These are phyloP conservation scores for Stephanodiscus triporus DNA, from an alignment of 108 stramenopile genomes.

Conservation along the genomic window DNA sequence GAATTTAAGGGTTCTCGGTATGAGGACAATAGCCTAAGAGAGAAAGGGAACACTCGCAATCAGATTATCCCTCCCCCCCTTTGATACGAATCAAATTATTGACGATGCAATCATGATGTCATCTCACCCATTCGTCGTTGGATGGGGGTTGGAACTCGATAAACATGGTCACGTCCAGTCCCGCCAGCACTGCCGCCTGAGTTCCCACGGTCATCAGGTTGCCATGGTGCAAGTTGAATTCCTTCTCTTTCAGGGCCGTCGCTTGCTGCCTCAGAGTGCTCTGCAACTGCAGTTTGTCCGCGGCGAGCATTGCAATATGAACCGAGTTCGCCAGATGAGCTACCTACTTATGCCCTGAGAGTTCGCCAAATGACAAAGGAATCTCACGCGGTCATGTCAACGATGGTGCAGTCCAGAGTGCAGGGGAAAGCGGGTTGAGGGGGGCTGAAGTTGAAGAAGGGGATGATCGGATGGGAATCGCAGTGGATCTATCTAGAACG, in stretches of 20 bases:
- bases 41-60: background rate
- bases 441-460: too few relatives aligned
- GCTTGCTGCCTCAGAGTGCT: slow-evolving; percentile 87
- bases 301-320: slow-evolving; percentile 65
- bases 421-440: too few relatives aligned
- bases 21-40: slow-evolving; percentile 11
- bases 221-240: slow-evolving; percentile 89
- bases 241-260: slow-evolving; percentile 92
- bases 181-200: slow-evolving; percentile 89
- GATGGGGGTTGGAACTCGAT: slow-evolving; percentile 85
- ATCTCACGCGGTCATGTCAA: too few relatives aligned
- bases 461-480: too few relatives aligned
- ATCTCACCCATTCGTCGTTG: slow-evolving; percentile 73
- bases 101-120: slow-evolving; percentile 1
- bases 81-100: background rate
- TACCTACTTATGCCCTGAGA: too few relatives aligned
- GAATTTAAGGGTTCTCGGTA: slow-evolving; percentile 67
- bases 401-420: too few relatives aligned
- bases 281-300: slow-evolving; percentile 90
- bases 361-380: too few relatives aligned
- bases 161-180: slow-evolving; percentile 92
- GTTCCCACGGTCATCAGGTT: slow-evolving; percentile 92
- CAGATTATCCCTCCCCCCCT: too few relatives aligned
- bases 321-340: background rate
- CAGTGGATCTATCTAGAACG: too few relatives aligned